These are phyloP conservation scores for Pyrenophora graminea DNA, from an alignment of 2,329 filamentous ascomycete genomes.

Conservation along the genomic window DNA sequence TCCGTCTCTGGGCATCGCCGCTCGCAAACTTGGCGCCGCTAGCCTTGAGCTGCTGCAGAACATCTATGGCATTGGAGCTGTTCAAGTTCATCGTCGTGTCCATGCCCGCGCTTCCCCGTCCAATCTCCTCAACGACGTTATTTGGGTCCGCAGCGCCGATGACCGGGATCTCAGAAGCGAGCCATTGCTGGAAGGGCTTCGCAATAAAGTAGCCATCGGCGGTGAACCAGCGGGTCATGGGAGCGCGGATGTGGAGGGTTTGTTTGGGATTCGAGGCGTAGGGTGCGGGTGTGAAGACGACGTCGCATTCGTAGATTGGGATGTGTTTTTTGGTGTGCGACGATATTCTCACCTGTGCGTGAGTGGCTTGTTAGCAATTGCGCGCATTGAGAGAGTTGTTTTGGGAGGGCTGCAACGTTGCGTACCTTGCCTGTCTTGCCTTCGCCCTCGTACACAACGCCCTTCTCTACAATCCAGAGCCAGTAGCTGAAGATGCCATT, in stretches of 20 bases:
- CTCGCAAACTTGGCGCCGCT: constrained; percentile 34
- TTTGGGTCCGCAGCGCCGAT: constrained; percentile 69
- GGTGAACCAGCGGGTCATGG: constrained; percentile 76
- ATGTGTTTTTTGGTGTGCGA: constrained; percentile 77
- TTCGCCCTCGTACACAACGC: constrained; percentile 78
- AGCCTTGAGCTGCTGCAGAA: constrained; percentile 44
- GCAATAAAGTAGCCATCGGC: constrained; percentile 74
- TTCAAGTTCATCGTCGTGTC: constrained; percentile 34
- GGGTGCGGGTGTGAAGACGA: constrained; percentile 56
- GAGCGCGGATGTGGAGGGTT: constrained; percentile 61
- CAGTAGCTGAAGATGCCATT: constrained; percentile 81
- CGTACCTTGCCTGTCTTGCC: constrained; percentile 67
- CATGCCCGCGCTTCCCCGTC: constrained; percentile 37
- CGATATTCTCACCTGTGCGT: constrained; percentile 68
- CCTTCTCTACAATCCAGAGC: constrained; percentile 82
- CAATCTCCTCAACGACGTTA: constrained; percentile 53
- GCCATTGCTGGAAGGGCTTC: constrained; percentile 76
- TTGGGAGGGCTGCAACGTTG: neutral
- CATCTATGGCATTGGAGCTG: constrained; percentile 39
- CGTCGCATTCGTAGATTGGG: constrained; percentile 76
- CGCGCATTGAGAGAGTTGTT: neutral
- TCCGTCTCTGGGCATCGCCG: constrained; percentile 40
- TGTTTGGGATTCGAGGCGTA: constrained; percentile 40
- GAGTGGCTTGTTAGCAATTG: neutral
- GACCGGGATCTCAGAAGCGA: constrained; percentile 68